These are phyloP conservation scores for Heterobasidion annosum DNA, from an alignment of 1,284 basidiomycete genomes.

Conservation along the genomic window DNA sequence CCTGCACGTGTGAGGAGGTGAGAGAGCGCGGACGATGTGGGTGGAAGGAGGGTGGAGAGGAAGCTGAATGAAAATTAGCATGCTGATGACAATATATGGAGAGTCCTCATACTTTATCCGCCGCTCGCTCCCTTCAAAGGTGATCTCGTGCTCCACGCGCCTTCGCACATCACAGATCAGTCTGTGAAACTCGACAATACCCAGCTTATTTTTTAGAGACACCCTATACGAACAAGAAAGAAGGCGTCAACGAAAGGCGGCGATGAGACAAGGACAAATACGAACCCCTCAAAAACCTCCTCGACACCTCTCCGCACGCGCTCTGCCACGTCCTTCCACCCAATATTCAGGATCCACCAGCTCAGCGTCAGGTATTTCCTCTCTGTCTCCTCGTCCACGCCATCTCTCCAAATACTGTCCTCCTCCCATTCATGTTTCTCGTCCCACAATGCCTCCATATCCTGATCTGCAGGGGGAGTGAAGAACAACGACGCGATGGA, in stretches of 20 bases:
- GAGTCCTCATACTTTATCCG: conserved; percentile 35
- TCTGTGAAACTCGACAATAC: conserved; percentile 56
- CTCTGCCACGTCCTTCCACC: conserved; percentile 78
- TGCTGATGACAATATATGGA: neutral
- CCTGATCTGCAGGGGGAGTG: conserved; percentile 1
- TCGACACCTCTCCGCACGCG: conserved; percentile 69
- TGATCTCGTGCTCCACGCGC: conserved; percentile 64
- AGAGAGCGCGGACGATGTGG: conserved; percentile 56
- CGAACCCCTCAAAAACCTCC: conserved; percentile 72
- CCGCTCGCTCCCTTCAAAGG: conserved; percentile 51
- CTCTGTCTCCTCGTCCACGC: conserved; percentile 54
- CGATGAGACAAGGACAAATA: conserved; percentile 10
- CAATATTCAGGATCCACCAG: conserved; percentile 88
- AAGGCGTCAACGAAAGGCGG: neutral
- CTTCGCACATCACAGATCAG: conserved; percentile 65
- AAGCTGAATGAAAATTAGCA: conserved; percentile 36
- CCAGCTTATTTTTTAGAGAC: conserved; percentile 69
- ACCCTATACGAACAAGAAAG: conserved; percentile 36
- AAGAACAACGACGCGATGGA: conserved; percentile 26
- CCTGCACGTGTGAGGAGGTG: conserved; percentile 65
- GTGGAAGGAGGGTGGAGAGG: conserved; percentile 64
- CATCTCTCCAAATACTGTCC: conserved; percentile 21
- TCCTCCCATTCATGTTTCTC: conserved; percentile 20
- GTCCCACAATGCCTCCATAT: conserved; percentile 14
- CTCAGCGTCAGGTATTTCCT: conserved; percentile 76